These are phyloP conservation scores for Didymella glomerata DNA, from an alignment of 2,329 filamentous ascomycete species.

Conservation along the genomic window DNA sequence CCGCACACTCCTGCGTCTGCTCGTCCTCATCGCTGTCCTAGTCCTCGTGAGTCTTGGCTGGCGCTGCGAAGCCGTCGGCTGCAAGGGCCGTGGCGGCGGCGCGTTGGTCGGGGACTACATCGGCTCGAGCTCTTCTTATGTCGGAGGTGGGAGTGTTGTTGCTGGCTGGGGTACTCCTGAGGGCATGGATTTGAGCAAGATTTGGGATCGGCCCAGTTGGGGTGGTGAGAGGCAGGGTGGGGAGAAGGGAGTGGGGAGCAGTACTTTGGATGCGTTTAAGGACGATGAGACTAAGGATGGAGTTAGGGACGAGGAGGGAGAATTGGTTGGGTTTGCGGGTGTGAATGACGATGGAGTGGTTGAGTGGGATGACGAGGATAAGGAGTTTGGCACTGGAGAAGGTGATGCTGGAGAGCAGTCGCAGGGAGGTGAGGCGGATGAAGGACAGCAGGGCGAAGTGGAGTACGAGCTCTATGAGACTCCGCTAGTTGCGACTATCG, in stretches of 20 bases:
- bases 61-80: slow-evolving; percentile 15
- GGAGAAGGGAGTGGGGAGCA: neutral
- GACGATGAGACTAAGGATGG: neutral
- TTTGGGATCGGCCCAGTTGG: slow-evolving; percentile 9
- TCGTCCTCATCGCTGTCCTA: neutral
- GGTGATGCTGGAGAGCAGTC: neutral
- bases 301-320: neutral
- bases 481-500: neutral
- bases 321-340: neutral
- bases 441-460: neutral
- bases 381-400: neutral
- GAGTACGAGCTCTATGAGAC: neutral
- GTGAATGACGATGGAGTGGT: neutral
- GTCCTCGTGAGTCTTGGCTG: slow-evolving; percentile 1
- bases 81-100: slow-evolving; percentile 2
- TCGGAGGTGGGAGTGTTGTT: slow-evolving; percentile 8
- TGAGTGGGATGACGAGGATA: slow-evolving; percentile 9
- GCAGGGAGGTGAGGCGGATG: neutral
- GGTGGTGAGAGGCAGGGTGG: slow-evolving; percentile 4
- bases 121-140: neutral
- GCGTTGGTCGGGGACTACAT: slow-evolving; percentile 1
- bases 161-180: neutral
- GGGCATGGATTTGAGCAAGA: neutral
- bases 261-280: neutral
- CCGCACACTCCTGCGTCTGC: neutral